phyloP scores from a whole-genome alignment of 129 eudicot species.

The Chrysanthemum seticuspe region DNA sequence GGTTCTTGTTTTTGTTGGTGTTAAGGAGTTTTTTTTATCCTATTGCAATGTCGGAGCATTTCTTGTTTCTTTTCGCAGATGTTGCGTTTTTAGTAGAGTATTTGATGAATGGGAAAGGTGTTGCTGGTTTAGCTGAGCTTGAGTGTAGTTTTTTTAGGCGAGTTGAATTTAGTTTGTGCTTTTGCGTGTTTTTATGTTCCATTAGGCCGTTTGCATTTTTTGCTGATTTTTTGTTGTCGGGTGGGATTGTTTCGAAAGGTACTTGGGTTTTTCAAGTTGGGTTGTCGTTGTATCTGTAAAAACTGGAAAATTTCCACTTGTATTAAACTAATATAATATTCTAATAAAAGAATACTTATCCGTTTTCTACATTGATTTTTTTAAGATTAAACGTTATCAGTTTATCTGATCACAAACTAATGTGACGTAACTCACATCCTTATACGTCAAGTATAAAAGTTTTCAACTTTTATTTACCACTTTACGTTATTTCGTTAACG shows the following conservation, averaged over 20 bases:
- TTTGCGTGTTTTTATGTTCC: constrained; percentile 59
- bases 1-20: constrained; percentile 44
- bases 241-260: not conserved
- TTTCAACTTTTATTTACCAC: too few relatives aligned
- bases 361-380: too few relatives aligned
- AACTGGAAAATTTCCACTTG: too few relatives aligned
- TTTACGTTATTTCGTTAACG: too few relatives aligned
- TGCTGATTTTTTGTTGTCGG: constrained; percentile 60
- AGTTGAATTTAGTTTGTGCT: constrained; percentile 57
- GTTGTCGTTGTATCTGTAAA: too few relatives aligned
- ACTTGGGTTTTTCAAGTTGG: too few relatives aligned
- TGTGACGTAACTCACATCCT: too few relatives aligned
- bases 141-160: constrained; percentile 50
- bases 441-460: too few relatives aligned
- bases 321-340: too few relatives aligned
- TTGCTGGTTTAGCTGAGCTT: constrained; percentile 51
- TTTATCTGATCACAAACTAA: too few relatives aligned
- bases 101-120: constrained; percentile 52
- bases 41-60: constrained; percentile 44
- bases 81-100: constrained; percentile 54
- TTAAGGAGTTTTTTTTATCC: constrained; percentile 42
- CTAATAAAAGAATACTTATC: too few relatives aligned
- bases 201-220: constrained; percentile 50
- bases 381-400: too few relatives aligned
- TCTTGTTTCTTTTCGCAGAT: constrained; percentile 48